Percentiles rank a stretch among this genome's conserved stretches.
Evolutionary conservation across 225 moss, liverwort and hornwort species (phyloP).

Genomic region (Ulota crispa): DNA sequence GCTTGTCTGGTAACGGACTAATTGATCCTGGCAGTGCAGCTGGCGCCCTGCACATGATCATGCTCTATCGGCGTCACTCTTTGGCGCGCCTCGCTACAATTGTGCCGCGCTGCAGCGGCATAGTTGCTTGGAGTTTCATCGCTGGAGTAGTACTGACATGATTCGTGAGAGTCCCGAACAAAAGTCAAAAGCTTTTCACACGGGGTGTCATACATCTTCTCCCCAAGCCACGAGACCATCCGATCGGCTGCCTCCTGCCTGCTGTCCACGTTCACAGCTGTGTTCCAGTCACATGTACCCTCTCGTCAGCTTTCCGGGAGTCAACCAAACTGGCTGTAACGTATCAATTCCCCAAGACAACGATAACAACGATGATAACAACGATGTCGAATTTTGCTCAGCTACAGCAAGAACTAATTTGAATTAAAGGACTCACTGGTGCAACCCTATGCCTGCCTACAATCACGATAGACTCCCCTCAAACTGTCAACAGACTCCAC

Average conservation of each 20-base stretch:
- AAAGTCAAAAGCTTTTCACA: conserved; percentile 28
- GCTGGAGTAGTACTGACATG: background rate
- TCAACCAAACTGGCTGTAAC: conserved; percentile 12
- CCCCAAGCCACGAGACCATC: conserved; percentile 21
- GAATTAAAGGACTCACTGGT: conserved; percentile 18
- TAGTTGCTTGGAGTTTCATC: conserved; percentile 8
- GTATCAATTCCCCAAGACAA: background rate
- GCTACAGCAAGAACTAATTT: background rate
- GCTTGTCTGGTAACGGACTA: conserved; percentile 23
- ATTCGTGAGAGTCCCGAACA: conserved; percentile 31
- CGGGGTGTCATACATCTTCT: conserved; percentile 32
- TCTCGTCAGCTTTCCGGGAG: background rate
- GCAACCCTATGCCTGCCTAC: conserved; percentile 17
- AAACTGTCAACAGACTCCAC: conserved; percentile 1
- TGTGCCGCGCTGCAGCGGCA: conserved; percentile 19
- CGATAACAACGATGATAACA: no score
- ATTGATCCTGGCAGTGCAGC: conserved; percentile 26
- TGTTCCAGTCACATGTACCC: background rate
- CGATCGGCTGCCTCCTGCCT: conserved; percentile 11
- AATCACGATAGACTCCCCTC: background rate
- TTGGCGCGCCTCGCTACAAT: conserved; percentile 19
- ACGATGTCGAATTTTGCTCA: background rate
- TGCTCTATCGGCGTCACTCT: conserved; percentile 8
- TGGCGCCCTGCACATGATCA: conserved; percentile 34
- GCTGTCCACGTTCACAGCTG: background rate